A percentile compares a stretch with the other conserved stretches of the same genome.
phyloP scores from a whole-genome alignment of 1,284 basidiomycete species.

The Mycosarcoma mackinlayi region DNA sequence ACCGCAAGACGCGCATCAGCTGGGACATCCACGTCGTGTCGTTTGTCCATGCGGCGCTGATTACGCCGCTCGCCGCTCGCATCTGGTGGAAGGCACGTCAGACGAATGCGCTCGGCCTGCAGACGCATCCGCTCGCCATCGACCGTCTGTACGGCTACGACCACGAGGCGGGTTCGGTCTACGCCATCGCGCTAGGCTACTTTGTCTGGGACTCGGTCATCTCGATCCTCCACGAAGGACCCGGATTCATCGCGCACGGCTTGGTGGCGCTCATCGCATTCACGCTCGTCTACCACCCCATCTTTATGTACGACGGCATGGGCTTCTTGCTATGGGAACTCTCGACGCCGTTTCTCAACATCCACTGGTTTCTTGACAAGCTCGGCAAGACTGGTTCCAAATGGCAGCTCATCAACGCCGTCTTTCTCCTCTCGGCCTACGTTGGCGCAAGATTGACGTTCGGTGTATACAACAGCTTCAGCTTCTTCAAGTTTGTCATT shows the following conservation, averaged over 20 bases:
- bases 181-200: slow-evolving; percentile 65
- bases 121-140: slow-evolving; percentile 38
- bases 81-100: slow-evolving; percentile 53
- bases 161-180: slow-evolving; percentile 53
- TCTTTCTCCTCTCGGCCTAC: slow-evolving; percentile 65
- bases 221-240: slow-evolving; percentile 65
- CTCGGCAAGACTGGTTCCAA: slow-evolving; percentile 66
- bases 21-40: slow-evolving; percentile 69
- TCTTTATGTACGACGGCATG: slow-evolving; percentile 69
- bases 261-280: slow-evolving; percentile 64
- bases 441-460: slow-evolving; percentile 65
- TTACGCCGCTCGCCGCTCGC: slow-evolving; percentile 54
- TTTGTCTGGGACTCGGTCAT: slow-evolving; percentile 67
- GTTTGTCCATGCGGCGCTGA: slow-evolving; percentile 56
- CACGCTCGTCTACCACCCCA: slow-evolving; percentile 65
- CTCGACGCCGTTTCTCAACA: slow-evolving; percentile 69
- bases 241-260: slow-evolving; percentile 69
- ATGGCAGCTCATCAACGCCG: slow-evolving; percentile 68
- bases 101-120: slow-evolving; percentile 39
- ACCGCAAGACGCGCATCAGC: slow-evolving; percentile 56
- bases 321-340: slow-evolving; percentile 68
- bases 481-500: slow-evolving; percentile 58
- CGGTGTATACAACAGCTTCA: slow-evolving; percentile 67
- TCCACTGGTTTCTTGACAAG: slow-evolving; percentile 70
- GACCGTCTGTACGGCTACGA: slow-evolving; percentile 66